These are phyloP conservation scores for Magnolia officinalis DNA, from an alignment of 164 flowering plant genomes.

Conservation along the genomic window DNA sequence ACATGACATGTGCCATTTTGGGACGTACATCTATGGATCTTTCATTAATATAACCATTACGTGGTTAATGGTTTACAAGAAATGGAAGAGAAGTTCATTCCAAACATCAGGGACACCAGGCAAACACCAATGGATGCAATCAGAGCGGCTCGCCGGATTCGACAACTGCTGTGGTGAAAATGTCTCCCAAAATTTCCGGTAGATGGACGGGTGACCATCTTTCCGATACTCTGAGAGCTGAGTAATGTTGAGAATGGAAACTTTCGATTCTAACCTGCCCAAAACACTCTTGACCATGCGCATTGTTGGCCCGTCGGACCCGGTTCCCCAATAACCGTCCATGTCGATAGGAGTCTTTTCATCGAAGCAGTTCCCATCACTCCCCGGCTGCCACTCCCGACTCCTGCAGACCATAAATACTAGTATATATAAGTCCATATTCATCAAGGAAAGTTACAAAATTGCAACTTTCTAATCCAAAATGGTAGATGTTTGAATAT, in stretches of 20 bases:
- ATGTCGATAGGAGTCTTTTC: slow-evolving; percentile 56
- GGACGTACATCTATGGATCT: no score
- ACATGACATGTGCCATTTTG: no score
- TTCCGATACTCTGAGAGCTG: slow-evolving; percentile 94
- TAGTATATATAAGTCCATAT: background rate
- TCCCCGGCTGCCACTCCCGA: slow-evolving; percentile 73
- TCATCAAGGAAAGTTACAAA: background rate
- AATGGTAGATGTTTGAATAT: background rate
- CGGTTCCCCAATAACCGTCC: slow-evolving; percentile 82
- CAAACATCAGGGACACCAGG: slow-evolving; percentile 98
- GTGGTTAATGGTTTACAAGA: background rate
- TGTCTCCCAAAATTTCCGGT: slow-evolving; percentile 91
- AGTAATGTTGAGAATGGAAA: slow-evolving; percentile 75
- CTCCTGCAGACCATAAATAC: slow-evolving; percentile 44
- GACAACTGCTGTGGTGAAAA: slow-evolving; percentile 56
- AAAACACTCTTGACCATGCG: slow-evolving; percentile 60
- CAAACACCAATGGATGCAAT: slow-evolving; percentile 98
- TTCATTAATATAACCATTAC: no score
- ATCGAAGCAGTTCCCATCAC: slow-evolving; percentile 80
- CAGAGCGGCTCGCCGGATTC: slow-evolving; percentile 74
- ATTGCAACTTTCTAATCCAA: background rate
- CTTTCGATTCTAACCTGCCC: slow-evolving; percentile 48
- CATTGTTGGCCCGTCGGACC: slow-evolving; percentile 84
- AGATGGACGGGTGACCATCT: slow-evolving; percentile 91
- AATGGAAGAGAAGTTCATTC: slow-evolving; percentile 61